Base-by-base conservation (phyloP, 2,329 filamentous ascomycete genomes). In the Trichothecium roseum region DNA sequence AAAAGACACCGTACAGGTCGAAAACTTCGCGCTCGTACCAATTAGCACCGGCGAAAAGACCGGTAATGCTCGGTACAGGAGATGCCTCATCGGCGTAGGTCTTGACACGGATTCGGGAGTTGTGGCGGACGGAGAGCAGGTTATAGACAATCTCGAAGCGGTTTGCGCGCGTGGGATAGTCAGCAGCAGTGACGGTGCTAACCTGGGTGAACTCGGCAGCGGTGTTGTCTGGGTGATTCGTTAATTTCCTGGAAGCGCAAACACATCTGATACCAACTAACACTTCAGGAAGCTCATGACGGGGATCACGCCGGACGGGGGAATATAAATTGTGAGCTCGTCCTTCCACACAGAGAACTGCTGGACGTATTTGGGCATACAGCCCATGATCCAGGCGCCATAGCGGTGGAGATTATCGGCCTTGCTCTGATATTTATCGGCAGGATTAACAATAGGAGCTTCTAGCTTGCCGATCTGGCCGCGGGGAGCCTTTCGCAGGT, bases 281-380 rank as follows among this genome's bases (percentile, higher is more conserved):
- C 75, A 76, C 68, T 96, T 96, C 52, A 98, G 72, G 68, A 98
- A 98, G 42, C 74, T 78, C 62, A 98, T 88, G 51, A 94, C 83
- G 28, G 91, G 91, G 48, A 95, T 76, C 49, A 96, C 78, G 47
- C 86, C 91, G 27, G 83, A 66, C 2, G 91, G 91, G 32, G 85
- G 72, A 54, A 96, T 91, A 63, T 93, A 89, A 59, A 95, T 85
- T 50, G 83, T 87, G 56, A 98, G 78, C 64, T 98, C 91, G 57
- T 98, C 91, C 68, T 98, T 98, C 91, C 91, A 98, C 37, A 98
- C 89, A 10, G 88, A 94, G 68, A 96, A 96, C 66, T 98, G 91
- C 68, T 98, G 93, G 51, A 98, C 77, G 64, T 94, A 95, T 71
- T 95, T 96, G 51, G 91, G 93, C 54, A 98, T 65, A 62, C 85